Conservation (phyloP, 139 green algal species). For the Desmodesmus armatus region DNA sequence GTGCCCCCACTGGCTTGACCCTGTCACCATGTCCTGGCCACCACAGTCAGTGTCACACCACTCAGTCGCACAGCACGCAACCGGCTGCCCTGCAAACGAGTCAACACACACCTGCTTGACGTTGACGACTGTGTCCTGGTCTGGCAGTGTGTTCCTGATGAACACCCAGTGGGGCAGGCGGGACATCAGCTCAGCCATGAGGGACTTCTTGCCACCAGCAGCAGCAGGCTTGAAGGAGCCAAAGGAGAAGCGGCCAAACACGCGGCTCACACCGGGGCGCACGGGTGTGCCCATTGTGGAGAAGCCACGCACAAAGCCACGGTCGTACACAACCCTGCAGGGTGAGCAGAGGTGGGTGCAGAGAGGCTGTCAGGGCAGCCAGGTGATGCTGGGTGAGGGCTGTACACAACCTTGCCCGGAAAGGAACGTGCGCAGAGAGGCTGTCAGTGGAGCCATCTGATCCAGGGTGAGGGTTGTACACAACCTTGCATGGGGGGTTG, state of each 20-base stretch:
- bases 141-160: not conserved
- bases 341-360: too few relatives aligned
- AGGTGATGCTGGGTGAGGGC: too few relatives aligned
- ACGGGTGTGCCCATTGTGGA: conserved; percentile 36
- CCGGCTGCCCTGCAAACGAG: not conserved
- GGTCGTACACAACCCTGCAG: conserved; percentile 42
- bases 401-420: too few relatives aligned
- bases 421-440: too few relatives aligned
- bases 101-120: conserved; percentile 42
- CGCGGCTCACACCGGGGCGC: conserved; percentile 35
- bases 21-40: too few relatives aligned
- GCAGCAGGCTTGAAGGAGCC: not conserved
- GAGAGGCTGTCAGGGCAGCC: too few relatives aligned
- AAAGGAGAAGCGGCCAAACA: conserved; percentile 31
- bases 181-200: conserved; percentile 14
- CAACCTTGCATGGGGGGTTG: too few relatives aligned
- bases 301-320: conserved; percentile 31
- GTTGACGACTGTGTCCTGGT: conserved; percentile 50
- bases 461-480: too few relatives aligned
- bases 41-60: too few relatives aligned
- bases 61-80: too few relatives aligned
- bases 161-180: conserved; percentile 48
- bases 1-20: too few relatives aligned
- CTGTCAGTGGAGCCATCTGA: too few relatives aligned
- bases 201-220: not conserved